A percentile compares a stretch with the other conserved stretches of the same genome.
Evolutionary conservation across 345 rosid species (phyloP).

Genomic region (Arabis hirsuta): DNA sequence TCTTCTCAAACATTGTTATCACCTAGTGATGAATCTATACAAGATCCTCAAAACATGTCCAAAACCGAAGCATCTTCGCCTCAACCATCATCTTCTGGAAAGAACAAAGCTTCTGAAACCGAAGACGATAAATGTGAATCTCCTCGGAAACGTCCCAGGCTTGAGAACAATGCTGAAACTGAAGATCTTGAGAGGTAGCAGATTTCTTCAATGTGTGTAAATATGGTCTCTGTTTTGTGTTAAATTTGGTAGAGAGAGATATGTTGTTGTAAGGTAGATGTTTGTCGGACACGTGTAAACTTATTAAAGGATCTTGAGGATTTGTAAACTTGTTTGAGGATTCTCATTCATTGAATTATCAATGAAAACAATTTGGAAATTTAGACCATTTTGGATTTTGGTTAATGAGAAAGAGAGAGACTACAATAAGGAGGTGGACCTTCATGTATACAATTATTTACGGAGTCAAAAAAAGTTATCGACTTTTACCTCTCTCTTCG

Average conservation of each 20-base stretch:
- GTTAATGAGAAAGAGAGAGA: no score
- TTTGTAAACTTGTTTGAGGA: background rate
- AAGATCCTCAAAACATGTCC: conserved; percentile 45
- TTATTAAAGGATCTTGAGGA: conserved; percentile 21
- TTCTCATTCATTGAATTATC: background rate
- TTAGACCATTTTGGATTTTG: background rate
- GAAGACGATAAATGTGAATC: conserved; percentile 40
- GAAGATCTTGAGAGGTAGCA: conserved; percentile 49
- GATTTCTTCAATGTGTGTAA: conserved; percentile 15
- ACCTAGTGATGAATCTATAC: conserved; percentile 40
- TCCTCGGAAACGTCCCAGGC: conserved; percentile 49
- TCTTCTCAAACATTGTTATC: conserved; percentile 49
- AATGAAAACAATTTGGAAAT: background rate
- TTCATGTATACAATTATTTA: conserved; percentile 8
- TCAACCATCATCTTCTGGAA: conserved; percentile 37
- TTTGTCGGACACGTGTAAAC: conserved; percentile 22
- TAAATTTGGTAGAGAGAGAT: conserved; percentile 11
- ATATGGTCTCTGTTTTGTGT: conserved; percentile 25
- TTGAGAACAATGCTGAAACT: conserved; percentile 44
- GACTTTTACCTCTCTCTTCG: background rate
- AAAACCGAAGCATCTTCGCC: conserved; percentile 45
- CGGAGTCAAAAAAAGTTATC: background rate
- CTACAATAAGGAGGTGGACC: conserved; percentile 1
- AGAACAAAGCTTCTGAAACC: conserved; percentile 46
- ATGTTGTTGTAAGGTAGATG: conserved; percentile 34